Conservation (phyloP, 2,329 filamentous ascomycete species). For the Zelopaecilomyces penicillatus region DNA sequence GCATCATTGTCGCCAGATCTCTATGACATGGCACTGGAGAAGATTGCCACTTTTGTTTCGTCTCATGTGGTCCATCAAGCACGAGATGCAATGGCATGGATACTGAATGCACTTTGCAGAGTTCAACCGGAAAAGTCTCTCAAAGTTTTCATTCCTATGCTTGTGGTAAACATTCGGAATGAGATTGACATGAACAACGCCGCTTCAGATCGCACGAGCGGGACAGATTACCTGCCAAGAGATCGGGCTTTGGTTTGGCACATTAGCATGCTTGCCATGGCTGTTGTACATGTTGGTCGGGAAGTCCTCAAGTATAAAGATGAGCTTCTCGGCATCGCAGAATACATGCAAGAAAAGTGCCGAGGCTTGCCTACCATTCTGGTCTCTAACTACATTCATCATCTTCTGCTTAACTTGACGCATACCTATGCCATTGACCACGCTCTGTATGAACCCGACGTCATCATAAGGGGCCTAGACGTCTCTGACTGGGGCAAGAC, state of each 20-base stretch:
- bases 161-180: conserved; percentile 84
- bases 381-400: conserved; percentile 95
- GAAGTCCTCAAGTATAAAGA: conserved; percentile 83
- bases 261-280: conserved; percentile 95
- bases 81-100: conserved; percentile 96
- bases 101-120: conserved; percentile 92
- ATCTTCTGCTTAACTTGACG: conserved; percentile 87
- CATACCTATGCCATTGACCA: conserved; percentile 91
- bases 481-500: conserved; percentile 77
- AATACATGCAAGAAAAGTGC: conserved; percentile 95
- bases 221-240: conserved; percentile 84
- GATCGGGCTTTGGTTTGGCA: conserved; percentile 95
- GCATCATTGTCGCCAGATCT: conserved; percentile 86
- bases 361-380: conserved; percentile 90
- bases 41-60: conserved; percentile 83
- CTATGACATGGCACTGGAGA: conserved; percentile 85
- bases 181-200: conserved; percentile 97
- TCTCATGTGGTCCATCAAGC: conserved; percentile 96
- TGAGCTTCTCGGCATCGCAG: conserved; percentile 81
- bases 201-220: conserved; percentile 87
- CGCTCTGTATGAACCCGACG: conserved; percentile 73
- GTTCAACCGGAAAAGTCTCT: conserved; percentile 90
- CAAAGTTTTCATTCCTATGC: conserved; percentile 80
- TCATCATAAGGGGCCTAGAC: conserved; percentile 62
- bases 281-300: conserved; percentile 87